Conservation (phyloP, 768 basidiomycete species). For the Phlebiopsis gigantea region DNA sequence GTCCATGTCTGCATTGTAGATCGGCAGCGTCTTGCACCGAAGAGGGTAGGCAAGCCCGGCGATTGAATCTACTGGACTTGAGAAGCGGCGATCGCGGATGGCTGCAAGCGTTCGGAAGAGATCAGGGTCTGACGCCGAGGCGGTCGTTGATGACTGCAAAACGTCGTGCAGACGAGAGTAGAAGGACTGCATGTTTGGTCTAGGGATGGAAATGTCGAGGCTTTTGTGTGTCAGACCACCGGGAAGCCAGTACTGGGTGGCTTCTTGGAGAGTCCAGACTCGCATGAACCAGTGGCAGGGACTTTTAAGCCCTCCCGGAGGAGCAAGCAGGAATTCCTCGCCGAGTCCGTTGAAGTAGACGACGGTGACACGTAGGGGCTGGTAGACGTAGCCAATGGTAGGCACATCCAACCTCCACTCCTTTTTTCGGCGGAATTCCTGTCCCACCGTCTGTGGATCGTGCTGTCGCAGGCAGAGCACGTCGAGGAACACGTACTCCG, state of each 20-base stretch:
- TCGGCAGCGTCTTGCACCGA: neutral
- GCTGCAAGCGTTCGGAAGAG: neutral
- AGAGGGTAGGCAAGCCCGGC: neutral
- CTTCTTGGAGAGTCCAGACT: neutral
- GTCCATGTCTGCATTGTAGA: neutral
- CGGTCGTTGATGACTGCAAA: neutral
- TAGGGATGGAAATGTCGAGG: neutral
- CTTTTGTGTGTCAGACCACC: neutral
- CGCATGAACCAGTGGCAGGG: neutral
- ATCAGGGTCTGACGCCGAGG: neutral
- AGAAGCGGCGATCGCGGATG: neutral
- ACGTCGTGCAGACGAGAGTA: neutral
- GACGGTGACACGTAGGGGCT: neutral
- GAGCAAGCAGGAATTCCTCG: neutral
- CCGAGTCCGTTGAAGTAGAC: neutral
- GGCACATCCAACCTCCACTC: constrained; percentile 2
- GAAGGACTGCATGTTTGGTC: neutral
- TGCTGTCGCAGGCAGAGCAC: constrained; percentile 2
- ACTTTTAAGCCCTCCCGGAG: neutral
- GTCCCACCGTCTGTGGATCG: neutral
- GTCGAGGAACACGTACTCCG: constrained; percentile 1
- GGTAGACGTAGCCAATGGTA: neutral
- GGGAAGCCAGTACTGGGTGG: neutral
- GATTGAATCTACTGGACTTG: neutral
- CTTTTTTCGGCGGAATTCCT: neutral